A percentile compares a stretch with the other conserved stretches of the same genome.
Conservation (phyloP, 192 early-diverging fungal genomes). For the Coemansia sp. region DNA sequence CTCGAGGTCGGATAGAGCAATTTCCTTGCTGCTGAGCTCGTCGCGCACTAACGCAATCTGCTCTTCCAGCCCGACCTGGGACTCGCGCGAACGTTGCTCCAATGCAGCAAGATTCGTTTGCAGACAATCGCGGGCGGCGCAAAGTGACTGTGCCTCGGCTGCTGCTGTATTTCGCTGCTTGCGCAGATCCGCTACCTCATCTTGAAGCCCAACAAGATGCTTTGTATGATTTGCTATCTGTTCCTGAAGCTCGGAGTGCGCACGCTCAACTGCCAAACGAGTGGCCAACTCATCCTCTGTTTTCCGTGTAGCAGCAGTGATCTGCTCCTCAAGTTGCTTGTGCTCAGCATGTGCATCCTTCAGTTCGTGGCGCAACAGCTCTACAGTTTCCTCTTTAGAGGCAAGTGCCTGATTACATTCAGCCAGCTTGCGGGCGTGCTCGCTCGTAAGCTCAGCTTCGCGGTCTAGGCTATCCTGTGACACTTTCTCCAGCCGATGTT, state of each 20-base stretch:
- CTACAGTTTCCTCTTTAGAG: neutral
- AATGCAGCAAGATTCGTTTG: constrained; percentile 13
- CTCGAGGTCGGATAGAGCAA: constrained; percentile 25
- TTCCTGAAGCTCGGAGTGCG: neutral
- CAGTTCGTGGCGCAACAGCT: constrained; percentile 5
- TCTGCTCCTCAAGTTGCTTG: neutral
- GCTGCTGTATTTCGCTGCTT: neutral
- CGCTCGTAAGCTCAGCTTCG: neutral
- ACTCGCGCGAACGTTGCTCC: constrained; percentile 7
- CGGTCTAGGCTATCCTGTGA: too few species aligned
- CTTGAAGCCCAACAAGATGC: neutral
- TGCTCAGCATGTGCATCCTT: neutral
- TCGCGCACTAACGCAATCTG: constrained; percentile 14
- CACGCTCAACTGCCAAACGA: neutral
- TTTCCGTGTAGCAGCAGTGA: neutral
- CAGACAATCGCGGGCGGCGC: constrained; percentile 14
- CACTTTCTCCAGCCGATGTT: too few species aligned
- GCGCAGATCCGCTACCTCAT: neutral
- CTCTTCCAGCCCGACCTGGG: constrained; percentile 37
- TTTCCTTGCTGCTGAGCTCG: constrained; percentile 31
- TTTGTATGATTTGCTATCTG: too few species aligned
- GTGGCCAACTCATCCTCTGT: neutral
- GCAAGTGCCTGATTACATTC: neutral
- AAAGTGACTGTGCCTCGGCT: neutral
- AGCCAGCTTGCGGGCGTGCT: neutral